Evolutionary conservation across 2,329 filamentous ascomycete genomes (phyloP), one percentile per base, ranked within the genome.

Genomic region (Ophiognomonia clavigignenti-juglandacearum): DNA sequence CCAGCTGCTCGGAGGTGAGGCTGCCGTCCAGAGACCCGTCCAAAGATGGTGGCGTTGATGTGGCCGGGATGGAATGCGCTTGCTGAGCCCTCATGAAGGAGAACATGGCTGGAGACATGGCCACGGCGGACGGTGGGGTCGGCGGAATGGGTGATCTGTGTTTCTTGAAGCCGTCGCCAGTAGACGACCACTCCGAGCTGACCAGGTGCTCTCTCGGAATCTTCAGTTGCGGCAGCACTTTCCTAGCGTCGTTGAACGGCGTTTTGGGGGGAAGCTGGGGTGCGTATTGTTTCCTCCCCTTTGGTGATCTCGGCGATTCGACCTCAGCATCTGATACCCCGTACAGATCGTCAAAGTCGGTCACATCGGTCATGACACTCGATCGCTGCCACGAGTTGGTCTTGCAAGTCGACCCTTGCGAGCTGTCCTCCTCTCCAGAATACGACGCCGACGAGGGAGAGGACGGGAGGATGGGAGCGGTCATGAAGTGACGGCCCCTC

Each of bases 21-120:
- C 89, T 96, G 19, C 90, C 91, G 67, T 96, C 91, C 4, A 96
- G 74, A 4, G 92, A 96, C 4, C 90, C 91, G 67, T 96, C 91
- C 4, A 96, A 74, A 4, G 92, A 96, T 4, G 92, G 92, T 4
- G 91, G 85, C 6, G 88, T 85, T 46, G 88, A 91, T 24, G 82
- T 78, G 29, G 81, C 83, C 2, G 89, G 89, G 4, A 92, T 75
- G 39, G 81, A 77, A 19, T 83, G 75, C 23, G 80, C 61, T 50
- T 81, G 79, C 55, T 81, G 78, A 50, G 72, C 66, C 42, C 76
- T 77, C 63, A 96, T 81, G 59, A 87, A 83, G 10, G 82, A 82
- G 56, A 92, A 74, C 47, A 85, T 80, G 16, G 81, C 82, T 4
- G 87, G 86, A 4, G 87, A 91, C 67, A 95, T 85, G 47, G 84